Evolutionary conservation across 2,329 filamentous ascomycete species (phyloP), one percentile per base, ranked within the genome.

Genomic region (Calonectria honghensis): DNA sequence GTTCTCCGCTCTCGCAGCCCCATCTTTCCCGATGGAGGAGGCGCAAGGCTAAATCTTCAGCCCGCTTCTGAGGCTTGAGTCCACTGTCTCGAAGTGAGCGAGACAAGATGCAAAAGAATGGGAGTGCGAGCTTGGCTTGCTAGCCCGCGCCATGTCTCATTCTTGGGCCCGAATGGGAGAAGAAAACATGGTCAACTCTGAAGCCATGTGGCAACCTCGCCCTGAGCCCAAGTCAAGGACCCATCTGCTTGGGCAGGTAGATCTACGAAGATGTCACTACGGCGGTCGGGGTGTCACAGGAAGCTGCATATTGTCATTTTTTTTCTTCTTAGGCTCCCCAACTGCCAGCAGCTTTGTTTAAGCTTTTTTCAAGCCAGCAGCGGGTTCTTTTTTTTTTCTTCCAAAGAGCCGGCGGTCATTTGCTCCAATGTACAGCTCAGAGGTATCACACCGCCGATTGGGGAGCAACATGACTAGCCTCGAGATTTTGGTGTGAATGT

Each of bases 21-120:
- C 37, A 48, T 75, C 48, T 52, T 73, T 35, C 70, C 50, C 50
- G 57, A 64, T 45, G n/a, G 64, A 74, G 48, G 71, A 77, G 66
- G 73, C 64, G 66, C 59, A 72, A 77, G 68, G 66, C 77, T 77
- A 72, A 78, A 70, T 73, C 68, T 75, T 75, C 50, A 74, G 71
- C 68, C 70, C 51, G 59, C 66, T 45, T 75, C 64, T 41, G 39
- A 72, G 69, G 70, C 73, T 75, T 73, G 66, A 72, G 61, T 61
- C 66, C 74, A 68, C 68, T 70, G 72, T 76, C 66, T 72, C 72
- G 66, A 54, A 70, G 52, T 73, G 72, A 71, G 35, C 59, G 68
- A 54, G 61, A 66, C 69, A 71, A 41, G 59, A 48, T 50, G 35
- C 37, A 37, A 66, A 51, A 73, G 39, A 41, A 73, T 67, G 52